These are phyloP conservation scores for Soucietia sequanensis DNA, from an alignment of 805 yeast species.

Conservation along the genomic window DNA sequence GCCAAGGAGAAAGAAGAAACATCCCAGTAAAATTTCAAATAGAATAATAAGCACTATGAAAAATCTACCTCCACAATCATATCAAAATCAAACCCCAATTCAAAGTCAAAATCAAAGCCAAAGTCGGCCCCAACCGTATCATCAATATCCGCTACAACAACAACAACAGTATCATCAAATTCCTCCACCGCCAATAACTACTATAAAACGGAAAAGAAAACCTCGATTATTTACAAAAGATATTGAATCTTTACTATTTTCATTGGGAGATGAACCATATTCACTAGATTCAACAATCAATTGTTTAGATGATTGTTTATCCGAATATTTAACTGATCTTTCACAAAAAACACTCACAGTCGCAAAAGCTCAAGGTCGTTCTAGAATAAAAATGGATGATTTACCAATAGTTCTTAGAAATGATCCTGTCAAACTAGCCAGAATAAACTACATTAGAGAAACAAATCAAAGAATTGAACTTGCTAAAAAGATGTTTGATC, in stretches of 20 bases:
- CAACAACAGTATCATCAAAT: too few relatives aligned
- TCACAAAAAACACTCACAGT: constrained; percentile 30
- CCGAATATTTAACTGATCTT: constrained; percentile 35
- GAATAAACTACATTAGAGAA: constrained; percentile 40
- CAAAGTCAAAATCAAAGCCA: too few relatives aligned
- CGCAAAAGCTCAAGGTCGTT: constrained; percentile 38
- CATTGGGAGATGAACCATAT: constrained; percentile 43
- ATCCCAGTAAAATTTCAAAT: too few relatives aligned
- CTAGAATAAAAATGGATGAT: constrained; percentile 41
- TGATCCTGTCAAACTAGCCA: constrained; percentile 41
- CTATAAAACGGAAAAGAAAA: constrained; percentile 22
- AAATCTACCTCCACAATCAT: too few relatives aligned
- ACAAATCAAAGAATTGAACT: constrained; percentile 35
- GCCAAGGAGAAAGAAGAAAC: too few relatives aligned
- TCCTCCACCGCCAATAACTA: constrained; percentile 10
- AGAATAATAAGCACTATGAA: too few relatives aligned
- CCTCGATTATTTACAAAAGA: constrained; percentile 41
- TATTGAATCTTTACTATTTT: constrained; percentile 39
- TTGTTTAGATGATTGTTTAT: constrained; percentile 38
- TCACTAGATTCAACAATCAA: constrained; percentile 37
- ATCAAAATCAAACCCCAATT: too few relatives aligned
- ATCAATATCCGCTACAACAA: too few relatives aligned
- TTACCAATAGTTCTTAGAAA: constrained; percentile 39
- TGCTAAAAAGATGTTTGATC: constrained; percentile 42
- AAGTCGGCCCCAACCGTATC: too few relatives aligned